phyloP scores from a whole-genome alignment of 768 basidiomycete genomes.

The Mycena pura region DNA sequence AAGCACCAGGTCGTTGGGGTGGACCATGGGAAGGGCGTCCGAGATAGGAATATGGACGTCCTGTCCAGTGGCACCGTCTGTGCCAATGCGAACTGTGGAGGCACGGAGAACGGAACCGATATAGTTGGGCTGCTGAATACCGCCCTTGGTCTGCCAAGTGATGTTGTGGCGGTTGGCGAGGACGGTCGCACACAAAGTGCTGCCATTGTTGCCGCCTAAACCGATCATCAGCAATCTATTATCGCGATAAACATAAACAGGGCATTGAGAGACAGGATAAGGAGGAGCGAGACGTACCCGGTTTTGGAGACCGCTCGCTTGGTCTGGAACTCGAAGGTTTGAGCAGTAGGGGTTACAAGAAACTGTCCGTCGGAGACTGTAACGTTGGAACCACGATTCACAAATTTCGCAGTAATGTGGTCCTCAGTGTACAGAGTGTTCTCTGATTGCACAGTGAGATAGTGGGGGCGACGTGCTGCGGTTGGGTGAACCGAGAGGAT shows the following conservation, averaged over 20 bases:
- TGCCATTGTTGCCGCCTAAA: conserved; percentile 95
- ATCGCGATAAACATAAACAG: conserved; percentile 2
- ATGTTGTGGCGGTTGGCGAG: conserved; percentile 96
- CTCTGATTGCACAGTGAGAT: conserved; percentile 58
- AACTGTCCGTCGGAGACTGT: conserved; percentile 75
- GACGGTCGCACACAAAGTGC: conserved; percentile 91
- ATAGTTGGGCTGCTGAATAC: conserved; percentile 94
- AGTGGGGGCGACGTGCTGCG: conserved; percentile 74
- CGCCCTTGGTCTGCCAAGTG: conserved; percentile 91
- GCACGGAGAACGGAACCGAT: conserved; percentile 97
- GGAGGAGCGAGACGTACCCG: conserved; percentile 64
- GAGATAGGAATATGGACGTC: conserved; percentile 92
- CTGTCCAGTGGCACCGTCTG: conserved; percentile 78
- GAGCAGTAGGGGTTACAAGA: conserved; percentile 78
- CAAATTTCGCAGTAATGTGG: conserved; percentile 81
- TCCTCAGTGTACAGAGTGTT: conserved; percentile 83
- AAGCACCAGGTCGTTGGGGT: conserved; percentile 96
- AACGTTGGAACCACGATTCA: conserved; percentile 79
- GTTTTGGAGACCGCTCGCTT: conserved; percentile 85
- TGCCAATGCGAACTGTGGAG: conserved; percentile 90
- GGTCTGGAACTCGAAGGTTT: conserved; percentile 91
- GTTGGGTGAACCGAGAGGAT: conserved; percentile 84
- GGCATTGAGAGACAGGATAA: conserved; percentile 1
- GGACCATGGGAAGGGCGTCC: conserved; percentile 95
- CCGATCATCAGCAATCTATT: conserved; percentile 94